Base-by-base conservation (phyloP, 2,329 filamentous ascomycete genomes). In the Microdochium nivale region DNA sequence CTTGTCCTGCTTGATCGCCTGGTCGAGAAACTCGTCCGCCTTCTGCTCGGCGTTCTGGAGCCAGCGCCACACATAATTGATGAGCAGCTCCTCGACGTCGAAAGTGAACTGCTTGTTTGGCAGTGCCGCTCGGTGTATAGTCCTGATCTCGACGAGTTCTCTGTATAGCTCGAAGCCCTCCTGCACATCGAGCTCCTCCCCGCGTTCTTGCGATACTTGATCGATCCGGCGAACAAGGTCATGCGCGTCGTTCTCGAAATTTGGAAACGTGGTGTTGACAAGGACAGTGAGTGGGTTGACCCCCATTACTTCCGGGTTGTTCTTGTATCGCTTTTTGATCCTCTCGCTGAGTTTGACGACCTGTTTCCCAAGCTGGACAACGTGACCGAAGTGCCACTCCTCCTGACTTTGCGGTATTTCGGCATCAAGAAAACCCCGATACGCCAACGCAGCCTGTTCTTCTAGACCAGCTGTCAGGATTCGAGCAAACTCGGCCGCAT, bases 31-130 rank as follows among this genome's bases (percentile, higher is more conserved):
- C 24, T 84, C 83, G 55, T 87, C 77, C 62, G 96, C 84, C 62
- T 86, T 90, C 32, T 75, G 74, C 60, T 97, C 90, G 8, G 90
- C 90, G 56, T 84, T 81, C 51, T 80, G 78, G 56, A 99, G 89
- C 91, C 91, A 99, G 53, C 90, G 84, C 91, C 91, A 97, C 5
- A 97, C 94, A 66, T 97, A 99, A 33, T 88, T 86, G 55, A 91
- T 87, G 19, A 99, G 76, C 16, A 95, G 73, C 43, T 84, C 81
- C 68, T 99, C 94, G 44, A 99, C 80, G 57, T 90, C 84, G 66
- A 97, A 96, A 3, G 84, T 85, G 66, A 97, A 99, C 1, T 83
- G 80, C 54, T 82, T 74, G 57, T 76, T 77, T 0, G 88, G 88
- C 19, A 96, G 76, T 23, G 83, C 85, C 55, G 88, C 80, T 8